Conservation (phyloP, 106 monocot species). For the Dioscorea alata region DNA sequence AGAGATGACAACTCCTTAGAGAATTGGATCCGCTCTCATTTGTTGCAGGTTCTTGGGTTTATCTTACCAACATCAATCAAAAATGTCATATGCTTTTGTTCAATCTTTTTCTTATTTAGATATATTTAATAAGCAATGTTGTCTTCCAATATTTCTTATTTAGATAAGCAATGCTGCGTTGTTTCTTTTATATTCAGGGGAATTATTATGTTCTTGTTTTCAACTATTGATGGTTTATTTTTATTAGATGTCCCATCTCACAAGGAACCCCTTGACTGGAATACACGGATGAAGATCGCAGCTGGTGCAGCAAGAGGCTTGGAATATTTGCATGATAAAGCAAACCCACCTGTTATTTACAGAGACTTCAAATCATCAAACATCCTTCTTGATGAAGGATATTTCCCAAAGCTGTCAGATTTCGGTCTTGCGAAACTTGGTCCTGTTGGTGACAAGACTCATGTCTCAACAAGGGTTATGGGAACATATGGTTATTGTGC, state of each 20-base stretch:
- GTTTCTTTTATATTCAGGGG: too few relatives aligned
- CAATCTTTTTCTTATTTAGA: too few relatives aligned
- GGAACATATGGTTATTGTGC: slow-evolving; percentile 81
- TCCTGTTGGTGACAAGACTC: slow-evolving; percentile 73
- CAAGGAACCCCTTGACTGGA: slow-evolving; percentile 71
- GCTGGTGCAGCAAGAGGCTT: slow-evolving; percentile 75
- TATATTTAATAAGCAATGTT: too few relatives aligned
- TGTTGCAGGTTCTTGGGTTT: too few relatives aligned
- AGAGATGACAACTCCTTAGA: too few relatives aligned
- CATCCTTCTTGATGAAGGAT: slow-evolving; percentile 53
- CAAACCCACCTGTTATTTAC: slow-evolving; percentile 68
- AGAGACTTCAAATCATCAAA: slow-evolving; percentile 78
- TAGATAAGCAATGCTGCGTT: too few relatives aligned
- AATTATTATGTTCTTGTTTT: too few relatives aligned
- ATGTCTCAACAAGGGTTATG: slow-evolving; percentile 72
- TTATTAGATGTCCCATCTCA: slow-evolving; percentile 50
- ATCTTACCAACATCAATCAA: too few relatives aligned
- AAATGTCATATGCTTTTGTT: too few relatives aligned
- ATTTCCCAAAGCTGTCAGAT: slow-evolving; percentile 64
- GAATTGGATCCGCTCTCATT: too few relatives aligned
- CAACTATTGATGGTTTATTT: not conserved
- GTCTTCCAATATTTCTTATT: too few relatives aligned
- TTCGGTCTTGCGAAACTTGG: slow-evolving; percentile 82
- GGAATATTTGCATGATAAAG: slow-evolving; percentile 68
- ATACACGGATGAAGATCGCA: slow-evolving; percentile 71